phyloP scores from a whole-genome alignment of 2,329 filamentous ascomycete species.

The Penicillium oxalicum region DNA sequence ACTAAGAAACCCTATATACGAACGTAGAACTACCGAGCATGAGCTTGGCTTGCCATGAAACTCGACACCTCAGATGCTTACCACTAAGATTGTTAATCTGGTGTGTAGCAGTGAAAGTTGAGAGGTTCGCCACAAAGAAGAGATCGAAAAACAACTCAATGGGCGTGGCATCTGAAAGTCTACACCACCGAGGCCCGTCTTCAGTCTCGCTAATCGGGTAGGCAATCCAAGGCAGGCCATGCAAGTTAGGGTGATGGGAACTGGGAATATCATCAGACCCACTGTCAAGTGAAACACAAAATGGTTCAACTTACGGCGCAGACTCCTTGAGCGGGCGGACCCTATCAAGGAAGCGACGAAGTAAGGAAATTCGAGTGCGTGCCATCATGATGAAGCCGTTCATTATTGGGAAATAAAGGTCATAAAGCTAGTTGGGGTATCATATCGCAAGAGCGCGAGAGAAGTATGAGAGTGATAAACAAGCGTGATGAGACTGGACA shows the following conservation, averaged over 20 bases:
- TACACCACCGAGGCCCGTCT: constrained; percentile 31
- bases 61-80: constrained; percentile 14
- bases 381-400: constrained; percentile 21
- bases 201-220: constrained; percentile 28
- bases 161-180: constrained; percentile 48
- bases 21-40: constrained; percentile 29
- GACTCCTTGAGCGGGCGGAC: constrained; percentile 8
- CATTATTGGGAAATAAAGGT: constrained; percentile 2
- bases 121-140: constrained; percentile 60
- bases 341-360: constrained; percentile 24
- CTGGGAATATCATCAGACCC: constrained; percentile 1
- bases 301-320: constrained; percentile 17
- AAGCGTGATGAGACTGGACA: neutral
- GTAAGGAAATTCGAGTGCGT: constrained; percentile 25
- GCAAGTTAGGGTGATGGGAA: constrained; percentile 17
- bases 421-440: too few relatives aligned
- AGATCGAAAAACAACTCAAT: constrained; percentile 56
- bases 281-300: neutral
- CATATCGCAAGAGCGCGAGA: neutral
- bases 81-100: constrained; percentile 48
- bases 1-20: constrained; percentile 51
- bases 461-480: neutral
- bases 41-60: neutral
- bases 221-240: constrained; percentile 30
- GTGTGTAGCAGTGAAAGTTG: constrained; percentile 54